These are phyloP conservation scores for Aspergillus fumigatus DNA, from an alignment of 2,329 filamentous ascomycete genomes.

Conservation along the genomic window DNA sequence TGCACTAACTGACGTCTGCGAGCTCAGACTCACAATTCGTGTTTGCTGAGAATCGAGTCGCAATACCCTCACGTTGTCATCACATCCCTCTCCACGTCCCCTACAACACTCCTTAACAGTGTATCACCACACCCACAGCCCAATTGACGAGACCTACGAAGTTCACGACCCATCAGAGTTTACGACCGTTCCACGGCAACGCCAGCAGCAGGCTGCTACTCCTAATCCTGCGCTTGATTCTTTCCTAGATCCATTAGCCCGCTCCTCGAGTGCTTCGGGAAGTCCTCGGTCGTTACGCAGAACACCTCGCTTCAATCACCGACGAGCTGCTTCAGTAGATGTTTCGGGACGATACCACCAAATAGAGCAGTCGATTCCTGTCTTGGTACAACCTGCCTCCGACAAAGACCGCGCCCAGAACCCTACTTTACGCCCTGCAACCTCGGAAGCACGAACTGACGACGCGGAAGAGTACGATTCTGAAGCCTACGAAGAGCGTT, in stretches of 20 bases:
- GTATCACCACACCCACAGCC: conserved; percentile 39
- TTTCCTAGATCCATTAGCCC: conserved; percentile 35
- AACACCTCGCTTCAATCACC: conserved; percentile 41
- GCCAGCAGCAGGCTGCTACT: conserved; percentile 43
- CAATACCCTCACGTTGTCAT: conserved; percentile 28
- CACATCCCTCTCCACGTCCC: conserved; percentile 19
- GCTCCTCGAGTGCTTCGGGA: conserved; percentile 50
- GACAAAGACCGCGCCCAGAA: conserved; percentile 13
- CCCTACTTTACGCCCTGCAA: conserved; percentile 24
- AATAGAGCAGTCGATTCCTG: conserved; percentile 23
- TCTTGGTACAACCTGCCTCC: conserved; percentile 22
- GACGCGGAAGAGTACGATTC: conserved; percentile 21
- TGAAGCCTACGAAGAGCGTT: conserved; percentile 26
- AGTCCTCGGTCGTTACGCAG: conserved; percentile 52
- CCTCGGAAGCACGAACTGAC: conserved; percentile 32
- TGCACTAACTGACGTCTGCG: conserved; percentile 6
- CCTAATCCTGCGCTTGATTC: conserved; percentile 42
- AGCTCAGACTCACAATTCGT: conserved; percentile 11
- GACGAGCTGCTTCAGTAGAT: conserved; percentile 44
- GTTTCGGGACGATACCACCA: conserved; percentile 26
- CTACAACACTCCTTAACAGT: conserved; percentile 32
- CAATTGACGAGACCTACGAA: conserved; percentile 52
- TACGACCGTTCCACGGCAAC: conserved; percentile 42
- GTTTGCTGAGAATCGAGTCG: not conserved
- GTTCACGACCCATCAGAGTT: conserved; percentile 46